phyloP scores from a whole-genome alignment of 2,329 filamentous ascomycete genomes.

The Harringtonia lauricola region DNA sequence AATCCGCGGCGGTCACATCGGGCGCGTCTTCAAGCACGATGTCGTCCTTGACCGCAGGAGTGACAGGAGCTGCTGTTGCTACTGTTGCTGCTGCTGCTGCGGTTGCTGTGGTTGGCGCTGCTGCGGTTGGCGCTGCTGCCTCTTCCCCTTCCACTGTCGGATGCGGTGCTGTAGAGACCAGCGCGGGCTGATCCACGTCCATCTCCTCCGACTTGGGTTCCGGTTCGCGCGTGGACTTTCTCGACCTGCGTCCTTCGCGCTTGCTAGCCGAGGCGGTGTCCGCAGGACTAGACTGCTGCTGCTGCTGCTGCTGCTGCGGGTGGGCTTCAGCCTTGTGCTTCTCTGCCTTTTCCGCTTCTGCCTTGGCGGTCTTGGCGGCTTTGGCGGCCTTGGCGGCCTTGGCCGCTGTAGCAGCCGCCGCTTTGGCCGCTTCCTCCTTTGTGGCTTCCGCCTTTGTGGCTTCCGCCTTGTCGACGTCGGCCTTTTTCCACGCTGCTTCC shows the following conservation, averaged over 20 bases:
- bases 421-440: neutral
- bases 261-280: too few relatives aligned
- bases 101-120: too few relatives aligned
- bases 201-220: neutral
- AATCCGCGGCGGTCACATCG: too few relatives aligned
- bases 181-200: neutral
- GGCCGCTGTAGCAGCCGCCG: neutral
- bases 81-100: too few relatives aligned
- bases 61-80: too few relatives aligned
- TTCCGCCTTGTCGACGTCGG: neutral
- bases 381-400: neutral
- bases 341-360: neutral
- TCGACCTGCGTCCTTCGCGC: neutral
- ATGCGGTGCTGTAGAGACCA: neutral
- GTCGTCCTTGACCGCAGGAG: too few relatives aligned
- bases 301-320: neutral
- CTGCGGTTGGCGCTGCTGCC: too few relatives aligned
- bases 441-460: neutral
- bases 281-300: too few relatives aligned
- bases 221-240: neutral
- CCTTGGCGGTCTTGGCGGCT: neutral
- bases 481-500: conserved; percentile 12
- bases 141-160: neutral
- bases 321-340: neutral
- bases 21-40: too few relatives aligned